Evolutionary conservation across 2,329 filamentous ascomycete species (phyloP).

Genomic region (Ascochyta pisi): DNA sequence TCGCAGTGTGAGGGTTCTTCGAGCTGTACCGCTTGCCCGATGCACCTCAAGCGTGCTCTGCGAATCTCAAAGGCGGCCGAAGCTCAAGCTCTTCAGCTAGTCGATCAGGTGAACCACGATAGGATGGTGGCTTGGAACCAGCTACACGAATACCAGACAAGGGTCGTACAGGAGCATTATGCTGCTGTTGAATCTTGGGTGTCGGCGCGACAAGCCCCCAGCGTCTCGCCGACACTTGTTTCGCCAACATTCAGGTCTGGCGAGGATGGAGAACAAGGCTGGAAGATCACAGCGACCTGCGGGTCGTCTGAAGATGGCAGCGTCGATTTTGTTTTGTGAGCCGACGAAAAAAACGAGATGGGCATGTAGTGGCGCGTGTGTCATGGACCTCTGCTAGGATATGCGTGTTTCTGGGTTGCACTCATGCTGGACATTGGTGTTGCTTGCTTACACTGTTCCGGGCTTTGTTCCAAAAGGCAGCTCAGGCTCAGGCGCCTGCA

Average conservation of each 20-base stretch:
- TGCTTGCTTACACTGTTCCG: too few species aligned
- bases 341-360: neutral
- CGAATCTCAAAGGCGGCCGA: neutral
- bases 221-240: neutral
- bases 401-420: neutral
- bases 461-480: too few species aligned
- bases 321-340: neutral
- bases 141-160: neutral
- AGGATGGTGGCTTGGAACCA: neutral
- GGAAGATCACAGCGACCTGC: neutral
- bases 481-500: too few species aligned
- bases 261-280: neutral
- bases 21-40: neutral
- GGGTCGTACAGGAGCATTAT: neutral
- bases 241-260: neutral
- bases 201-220: neutral
- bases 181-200: neutral
- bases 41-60: neutral
- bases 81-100: conserved; percentile 1
- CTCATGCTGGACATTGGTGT: neutral
- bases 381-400: too few species aligned
- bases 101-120: conserved; percentile 4
- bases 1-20: neutral
- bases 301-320: neutral
- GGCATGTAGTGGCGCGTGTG: neutral